Base-by-base conservation (phyloP, 2,329 filamentous ascomycete genomes). In the Alternaria alternata region DNA sequence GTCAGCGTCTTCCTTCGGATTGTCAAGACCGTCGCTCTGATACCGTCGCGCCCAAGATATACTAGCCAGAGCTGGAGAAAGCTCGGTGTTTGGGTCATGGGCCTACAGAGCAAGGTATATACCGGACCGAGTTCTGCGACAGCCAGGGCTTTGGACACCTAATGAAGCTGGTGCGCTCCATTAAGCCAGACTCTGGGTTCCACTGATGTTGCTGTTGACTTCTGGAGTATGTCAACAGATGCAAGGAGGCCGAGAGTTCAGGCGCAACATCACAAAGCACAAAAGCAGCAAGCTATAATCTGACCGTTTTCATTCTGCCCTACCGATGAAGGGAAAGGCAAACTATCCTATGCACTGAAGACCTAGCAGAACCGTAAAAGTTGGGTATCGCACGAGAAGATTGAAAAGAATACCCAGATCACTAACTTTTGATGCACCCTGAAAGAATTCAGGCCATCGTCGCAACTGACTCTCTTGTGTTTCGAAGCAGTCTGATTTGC, bases 351-450 rank as follows among this genome's bases (percentile, higher is more conserved):
- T 20, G 24, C 34, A 22, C 20, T 49, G 26, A 57, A 32, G 43
- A 18, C 39, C 32, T 20, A 18, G 3, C 32, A 18, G 32, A 28
- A 51, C 48, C 43, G 22, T 49, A 18, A 61, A 44, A 48, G 47
- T 11, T 41, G 5, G 20, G 18, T 43, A 56, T 51, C 20, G 11
- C n/a, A 49, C 58, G 18, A 41, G 47, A 20, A 44, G 39, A 18
- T n/a, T 8, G 9, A 52, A 46, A 32, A 44, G 39, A 44, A 38
- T 3, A 20, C 36, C 51, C 49, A 41, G 39, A 43, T 24, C 30
- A 34, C 38, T 46, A 39, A 53, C 51, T 49, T 62, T 60, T 51
- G 53, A 44, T 41, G 22, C 53, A 49, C 48, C 47, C 18, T 51
- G 42, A 52, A 48, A 16, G 28, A 16, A 16, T 18, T 51, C 54